Evolutionary conservation across 345 rosid genomes (phyloP).

Genomic region (Trapa incisa): DNA sequence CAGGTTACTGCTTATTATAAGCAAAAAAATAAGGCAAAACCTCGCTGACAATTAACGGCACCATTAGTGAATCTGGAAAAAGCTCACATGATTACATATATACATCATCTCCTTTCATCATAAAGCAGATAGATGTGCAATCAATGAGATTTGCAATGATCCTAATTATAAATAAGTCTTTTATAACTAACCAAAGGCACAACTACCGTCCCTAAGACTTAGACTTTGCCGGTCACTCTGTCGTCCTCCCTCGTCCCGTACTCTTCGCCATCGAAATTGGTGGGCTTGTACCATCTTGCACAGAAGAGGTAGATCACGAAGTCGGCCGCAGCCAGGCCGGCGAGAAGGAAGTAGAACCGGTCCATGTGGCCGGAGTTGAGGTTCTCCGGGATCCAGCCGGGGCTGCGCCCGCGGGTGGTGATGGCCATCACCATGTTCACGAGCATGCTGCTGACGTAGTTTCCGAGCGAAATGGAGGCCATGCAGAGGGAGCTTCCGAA

Average conservation of each 20-base stretch:
- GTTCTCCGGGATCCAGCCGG: constrained; percentile 37
- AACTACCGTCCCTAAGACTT: background rate
- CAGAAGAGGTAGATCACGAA: constrained; percentile 22
- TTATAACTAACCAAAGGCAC: too few relatives aligned
- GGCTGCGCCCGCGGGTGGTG: constrained; percentile 19
- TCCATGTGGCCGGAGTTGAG: constrained; percentile 33
- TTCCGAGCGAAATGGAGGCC: constrained; percentile 40
- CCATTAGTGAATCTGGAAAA: too few relatives aligned
- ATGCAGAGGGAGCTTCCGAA: constrained; percentile 39
- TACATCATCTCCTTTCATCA: too few relatives aligned
- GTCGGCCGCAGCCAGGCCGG: constrained; percentile 21
- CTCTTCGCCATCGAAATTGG: constrained; percentile 11
- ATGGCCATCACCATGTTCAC: constrained; percentile 25
- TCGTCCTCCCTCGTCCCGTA: background rate
- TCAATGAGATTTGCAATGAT: too few relatives aligned
- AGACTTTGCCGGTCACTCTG: background rate
- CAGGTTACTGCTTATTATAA: too few relatives aligned
- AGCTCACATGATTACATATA: too few relatives aligned
- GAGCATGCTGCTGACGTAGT: constrained; percentile 30
- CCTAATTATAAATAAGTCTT: too few relatives aligned
- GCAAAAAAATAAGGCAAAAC: too few relatives aligned
- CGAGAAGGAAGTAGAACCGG: constrained; percentile 27
- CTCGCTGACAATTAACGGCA: too few relatives aligned
- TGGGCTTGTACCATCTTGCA: constrained; percentile 32
- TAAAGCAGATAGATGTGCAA: too few relatives aligned